A percentile compares a stretch with the other conserved stretches of the same genome.
Conservation (phyloP, 768 basidiomycete genomes). For the Daedaleopsis nitida region DNA sequence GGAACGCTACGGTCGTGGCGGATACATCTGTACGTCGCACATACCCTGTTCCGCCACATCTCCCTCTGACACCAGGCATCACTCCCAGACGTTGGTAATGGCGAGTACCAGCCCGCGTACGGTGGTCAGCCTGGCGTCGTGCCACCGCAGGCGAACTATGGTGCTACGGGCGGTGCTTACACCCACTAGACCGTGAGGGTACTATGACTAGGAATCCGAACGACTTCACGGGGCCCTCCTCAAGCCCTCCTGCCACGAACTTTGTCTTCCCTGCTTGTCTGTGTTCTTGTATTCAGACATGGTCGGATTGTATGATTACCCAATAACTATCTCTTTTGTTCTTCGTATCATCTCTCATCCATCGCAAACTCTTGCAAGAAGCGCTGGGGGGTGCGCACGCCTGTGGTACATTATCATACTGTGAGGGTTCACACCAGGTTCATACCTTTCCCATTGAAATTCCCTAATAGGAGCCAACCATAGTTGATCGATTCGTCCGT, state of each 20-base stretch:
- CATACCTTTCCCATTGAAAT: too few relatives aligned
- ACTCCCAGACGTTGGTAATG: conserved; percentile 34
- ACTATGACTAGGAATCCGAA: background rate
- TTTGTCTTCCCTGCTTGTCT: background rate
- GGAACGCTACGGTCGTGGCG: conserved; percentile 76
- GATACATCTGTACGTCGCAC: conserved; percentile 66
- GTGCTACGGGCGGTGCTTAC: conserved; percentile 31
- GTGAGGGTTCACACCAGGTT: too few relatives aligned
- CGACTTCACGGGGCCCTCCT: background rate
- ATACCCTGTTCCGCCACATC: background rate
- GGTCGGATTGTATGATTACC: too few relatives aligned
- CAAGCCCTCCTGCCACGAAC: background rate
- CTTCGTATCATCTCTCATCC: background rate
- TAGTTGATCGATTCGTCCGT: too few relatives aligned
- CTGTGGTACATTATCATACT: too few relatives aligned
- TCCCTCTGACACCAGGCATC: background rate
- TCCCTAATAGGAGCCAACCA: too few relatives aligned
- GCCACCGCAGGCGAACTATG: conserved; percentile 28
- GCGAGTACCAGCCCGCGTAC: conserved; percentile 31
- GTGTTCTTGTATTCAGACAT: background rate
- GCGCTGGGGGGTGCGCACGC: too few relatives aligned
- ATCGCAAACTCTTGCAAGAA: too few relatives aligned
- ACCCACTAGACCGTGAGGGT: conserved; percentile 15
- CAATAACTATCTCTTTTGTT: background rate
- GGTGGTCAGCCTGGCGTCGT: conserved; percentile 15